Evolutionary conservation across 2,329 filamentous ascomycete genomes (phyloP), one percentile per base, ranked within the genome.

Genomic region (Epichloe coenophiala): DNA sequence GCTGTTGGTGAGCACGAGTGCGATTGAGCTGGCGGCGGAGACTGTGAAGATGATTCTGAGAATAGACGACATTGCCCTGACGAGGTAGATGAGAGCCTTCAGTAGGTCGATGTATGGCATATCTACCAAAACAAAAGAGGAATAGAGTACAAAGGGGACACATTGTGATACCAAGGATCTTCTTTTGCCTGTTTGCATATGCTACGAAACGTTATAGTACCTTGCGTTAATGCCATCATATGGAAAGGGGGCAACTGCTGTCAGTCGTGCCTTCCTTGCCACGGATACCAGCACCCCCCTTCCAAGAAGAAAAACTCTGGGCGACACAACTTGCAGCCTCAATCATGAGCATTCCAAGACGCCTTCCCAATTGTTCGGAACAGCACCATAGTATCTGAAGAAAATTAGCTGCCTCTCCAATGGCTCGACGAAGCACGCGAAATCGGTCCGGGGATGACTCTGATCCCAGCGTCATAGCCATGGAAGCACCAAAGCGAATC

Each of bases 11-110:
- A 95, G 89, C 77, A 98, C 93, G 51, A 97, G 91, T 68, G 89
- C 93, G 23, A 93, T 98, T 61, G 91, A 98, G 74, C 71, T 98
- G 68, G 93, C 93, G 33, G 90, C 91, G 7, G 93, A 98, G 78
- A 98, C 93, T 54, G 93, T 97, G 61, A 98, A 97, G 81, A 93
- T 95, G 88, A 82, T 83, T 64, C 66, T 83, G 63, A 76, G 79
- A 65, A 82, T 83, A 70, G 79, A 83, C 63, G 79, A 83, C 62
- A 82, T 83, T 68, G 77, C 77, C 46, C 68, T 83, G 65, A 80
- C 73, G 61, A 74, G 79, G 69, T 82, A 42, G 36, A 41, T 11
- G 36, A 46, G 44, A 60, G 55, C 57, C 56, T 59, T 55, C 47
- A 53, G 56, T 54, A 60, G 59, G 60, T 60, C 60, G 59, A 57